Evolutionary conservation across 2,329 filamentous ascomycete species (phyloP), one percentile per base, ranked within the genome.

Genomic region (Sporothrix brunneoviolacea): DNA sequence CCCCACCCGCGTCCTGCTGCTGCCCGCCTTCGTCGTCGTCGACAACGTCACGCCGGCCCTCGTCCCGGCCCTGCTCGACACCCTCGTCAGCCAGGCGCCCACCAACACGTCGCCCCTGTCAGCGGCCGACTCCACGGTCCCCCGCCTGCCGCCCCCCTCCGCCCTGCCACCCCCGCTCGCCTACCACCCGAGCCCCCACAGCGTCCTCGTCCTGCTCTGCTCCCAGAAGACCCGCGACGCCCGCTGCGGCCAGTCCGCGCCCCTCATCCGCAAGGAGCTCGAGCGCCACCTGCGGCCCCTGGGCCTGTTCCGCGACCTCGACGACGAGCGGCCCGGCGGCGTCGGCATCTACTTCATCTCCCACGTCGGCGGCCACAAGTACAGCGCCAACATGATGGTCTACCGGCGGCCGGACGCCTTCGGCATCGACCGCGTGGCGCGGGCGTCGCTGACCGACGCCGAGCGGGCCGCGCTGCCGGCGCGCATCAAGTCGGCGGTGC

Each of bases 291-390:
- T 97, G 32, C 83, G 90, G 0, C 86, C 88, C 1, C 73, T 95
- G 12, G 91, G 90, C 0, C 70, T 98, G 18, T 91, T 86, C 66
- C 83, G 93, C 27, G 91, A 97, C 64, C 70, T 93, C 41, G 82
- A 94, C 63, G 93, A 98, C 65, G 83, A 90, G 65, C 73, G 93
- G 52, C 89, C 91, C 0, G 91, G 91, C 10, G 93, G 93, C 12
- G 91, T 96, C 6, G 91, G 89, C 0, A 88, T 98, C 57, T 95
- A 95, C 70, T 97, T 96, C 64, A 94, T 97, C 63, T 91, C 83
- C 58, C 93, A 98, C 63, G 90, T 96, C 3, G 93, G 93, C 24
- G 93, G 93, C 0, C 93, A 98, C 73, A 96, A 96, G 71, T 97
- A 95, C 70, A 83, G 84, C 41, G 93, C 93, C 24, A 98, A 98